phyloP scores from a whole-genome alignment of 192 early-diverging fungal species.

The Kappamyces sp. region DNA sequence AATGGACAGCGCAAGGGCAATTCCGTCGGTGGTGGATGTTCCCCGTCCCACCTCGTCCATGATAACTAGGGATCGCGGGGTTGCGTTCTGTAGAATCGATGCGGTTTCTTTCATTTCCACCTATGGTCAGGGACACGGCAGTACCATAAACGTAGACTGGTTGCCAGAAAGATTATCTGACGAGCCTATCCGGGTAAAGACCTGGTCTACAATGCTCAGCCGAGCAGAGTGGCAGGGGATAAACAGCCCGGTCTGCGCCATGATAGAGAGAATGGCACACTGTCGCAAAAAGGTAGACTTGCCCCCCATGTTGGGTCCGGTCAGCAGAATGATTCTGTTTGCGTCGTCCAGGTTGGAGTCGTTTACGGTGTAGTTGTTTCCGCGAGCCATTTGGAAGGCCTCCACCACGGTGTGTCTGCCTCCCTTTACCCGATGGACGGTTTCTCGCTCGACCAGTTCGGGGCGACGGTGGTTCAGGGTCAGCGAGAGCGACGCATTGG shows the following conservation, averaged over 20 bases:
- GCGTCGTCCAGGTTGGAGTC: slow-evolving; percentile 8
- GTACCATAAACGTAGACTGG: slow-evolving; percentile 71
- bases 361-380: slow-evolving; percentile 16
- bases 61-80: slow-evolving; percentile 50
- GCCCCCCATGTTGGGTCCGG: slow-evolving; percentile 79
- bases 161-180: slow-evolving; percentile 61
- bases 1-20: slow-evolving; percentile 63
- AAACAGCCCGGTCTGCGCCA: slow-evolving; percentile 71
- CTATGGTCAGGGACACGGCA: slow-evolving; percentile 19
- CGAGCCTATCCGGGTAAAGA: slow-evolving; percentile 69
- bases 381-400: slow-evolving; percentile 25
- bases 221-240: slow-evolving; percentile 61
- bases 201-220: slow-evolving; percentile 63
- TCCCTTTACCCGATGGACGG: slow-evolving; percentile 38
- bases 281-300: slow-evolving; percentile 65
- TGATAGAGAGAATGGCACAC: slow-evolving; percentile 43
- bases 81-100: slow-evolving; percentile 61
- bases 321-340: slow-evolving; percentile 26
- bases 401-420: slow-evolving; percentile 74
- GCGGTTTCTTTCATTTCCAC: slow-evolving; percentile 69
- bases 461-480: slow-evolving; percentile 56
- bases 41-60: slow-evolving; percentile 80
- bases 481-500: slow-evolving; percentile 46
- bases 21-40: slow-evolving; percentile 68
- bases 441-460: slow-evolving; percentile 38